Percentiles rank a stretch among this genome's conserved stretches.
Conservation (phyloP, 495 filamentous ascomycete species). For the Articulospora tetracladia region DNA sequence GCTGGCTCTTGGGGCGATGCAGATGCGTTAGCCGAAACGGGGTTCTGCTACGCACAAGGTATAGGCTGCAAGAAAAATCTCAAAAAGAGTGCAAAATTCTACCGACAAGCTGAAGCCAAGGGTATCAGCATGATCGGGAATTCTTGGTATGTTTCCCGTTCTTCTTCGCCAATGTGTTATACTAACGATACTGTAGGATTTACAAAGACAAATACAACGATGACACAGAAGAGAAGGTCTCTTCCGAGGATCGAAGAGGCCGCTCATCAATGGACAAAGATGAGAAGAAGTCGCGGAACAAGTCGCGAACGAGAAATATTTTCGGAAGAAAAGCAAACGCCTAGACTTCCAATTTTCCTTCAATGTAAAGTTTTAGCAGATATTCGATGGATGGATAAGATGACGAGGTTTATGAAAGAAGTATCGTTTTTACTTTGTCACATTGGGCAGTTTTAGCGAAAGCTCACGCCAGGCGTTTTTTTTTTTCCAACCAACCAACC, state of each 20-base stretch:
- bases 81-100: conserved; percentile 89
- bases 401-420: neutral
- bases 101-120: conserved; percentile 84
- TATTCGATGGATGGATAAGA: neutral
- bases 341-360: neutral
- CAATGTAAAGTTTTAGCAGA: neutral
- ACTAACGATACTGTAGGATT: conserved; percentile 55
- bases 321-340: conserved; percentile 42
- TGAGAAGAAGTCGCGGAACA: conserved; percentile 58
- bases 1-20: conserved; percentile 95
- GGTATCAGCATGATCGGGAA: conserved; percentile 98
- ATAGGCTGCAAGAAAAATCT: conserved; percentile 91
- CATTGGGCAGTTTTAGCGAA: neutral
- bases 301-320: conserved; percentile 61
- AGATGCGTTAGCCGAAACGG: conserved; percentile 84
- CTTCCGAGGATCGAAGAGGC: conserved; percentile 22
- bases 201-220: conserved; percentile 89
- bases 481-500: neutral
- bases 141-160: conserved; percentile 70
- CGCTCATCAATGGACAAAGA: conserved; percentile 26
- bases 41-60: conserved; percentile 83
- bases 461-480: neutral
- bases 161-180: conserved; percentile 3
- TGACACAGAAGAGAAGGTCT: conserved; percentile 36
- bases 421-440: neutral